These are phyloP conservation scores for Aegilops umbellulata DNA, from an alignment of 176 grass and related monocot genomes.

Conservation along the genomic window DNA sequence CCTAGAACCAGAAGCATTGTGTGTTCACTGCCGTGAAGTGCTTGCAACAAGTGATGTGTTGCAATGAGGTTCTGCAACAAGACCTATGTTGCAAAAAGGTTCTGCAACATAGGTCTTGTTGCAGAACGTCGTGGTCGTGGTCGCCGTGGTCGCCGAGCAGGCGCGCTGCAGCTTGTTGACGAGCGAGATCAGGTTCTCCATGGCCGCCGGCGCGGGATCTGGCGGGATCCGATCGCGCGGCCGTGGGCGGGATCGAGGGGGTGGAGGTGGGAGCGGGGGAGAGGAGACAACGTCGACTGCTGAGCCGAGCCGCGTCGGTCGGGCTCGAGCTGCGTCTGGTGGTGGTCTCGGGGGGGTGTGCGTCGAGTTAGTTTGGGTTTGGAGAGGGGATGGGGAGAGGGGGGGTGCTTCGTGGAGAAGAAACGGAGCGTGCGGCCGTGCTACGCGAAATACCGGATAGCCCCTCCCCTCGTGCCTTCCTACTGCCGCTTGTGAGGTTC, in stretches of 20 bases:
- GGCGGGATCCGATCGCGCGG: constrained; percentile 28
- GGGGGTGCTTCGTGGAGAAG: constrained; percentile 10
- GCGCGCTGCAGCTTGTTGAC: constrained; percentile 93
- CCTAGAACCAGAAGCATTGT: too few species aligned
- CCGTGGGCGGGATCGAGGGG: constrained; percentile 31
- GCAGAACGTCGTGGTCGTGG: too few species aligned
- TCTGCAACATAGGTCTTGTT: too few species aligned
- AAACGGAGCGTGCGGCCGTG: not conserved
- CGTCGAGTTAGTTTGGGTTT: constrained; percentile 29
- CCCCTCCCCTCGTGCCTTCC: not conserved
- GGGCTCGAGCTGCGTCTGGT: constrained; percentile 1
- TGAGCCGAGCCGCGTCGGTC: constrained; percentile 36
- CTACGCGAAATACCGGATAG: not conserved
- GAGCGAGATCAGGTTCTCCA: constrained; percentile 87
- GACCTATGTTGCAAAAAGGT: too few species aligned
- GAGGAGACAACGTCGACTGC: constrained; percentile 35
- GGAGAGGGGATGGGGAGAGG: not conserved
- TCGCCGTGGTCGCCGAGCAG: constrained; percentile 92
- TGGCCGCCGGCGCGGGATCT: constrained; percentile 41
- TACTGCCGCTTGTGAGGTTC: not conserved
- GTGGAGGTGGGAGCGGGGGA: not conserved
- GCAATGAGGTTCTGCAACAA: too few species aligned
- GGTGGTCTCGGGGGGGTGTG: not conserved
- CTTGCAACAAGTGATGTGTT: too few species aligned
- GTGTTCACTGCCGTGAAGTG: too few species aligned